phyloP scores from a whole-genome alignment of 768 basidiomycete species.

The Melanogaster broomeanus region DNA sequence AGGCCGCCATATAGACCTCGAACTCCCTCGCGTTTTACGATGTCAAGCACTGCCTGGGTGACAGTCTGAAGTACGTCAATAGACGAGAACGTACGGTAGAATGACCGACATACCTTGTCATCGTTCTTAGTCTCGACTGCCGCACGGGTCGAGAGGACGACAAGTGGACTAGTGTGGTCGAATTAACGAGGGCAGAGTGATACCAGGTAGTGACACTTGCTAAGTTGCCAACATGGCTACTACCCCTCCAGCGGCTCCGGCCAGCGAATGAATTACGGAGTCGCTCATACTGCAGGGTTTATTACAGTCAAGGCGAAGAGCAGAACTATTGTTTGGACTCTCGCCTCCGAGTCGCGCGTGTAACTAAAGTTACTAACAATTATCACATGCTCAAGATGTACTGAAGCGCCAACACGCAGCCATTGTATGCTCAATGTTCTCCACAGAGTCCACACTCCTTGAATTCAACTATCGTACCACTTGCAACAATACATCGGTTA shows the following conservation, averaged over 20 bases:
- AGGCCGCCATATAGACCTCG: constrained; percentile 87
- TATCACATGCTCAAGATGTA: constrained; percentile 18
- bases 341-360: neutral
- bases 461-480: neutral
- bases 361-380: neutral
- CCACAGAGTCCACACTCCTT: too few relatives aligned
- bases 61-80: constrained; percentile 47
- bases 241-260: constrained; percentile 90
- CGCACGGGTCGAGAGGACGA: constrained; percentile 90
- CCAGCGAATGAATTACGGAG: constrained; percentile 81
- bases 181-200: constrained; percentile 1
- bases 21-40: constrained; percentile 83
- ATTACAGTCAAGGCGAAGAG: too few relatives aligned
- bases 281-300: constrained; percentile 53
- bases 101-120: constrained; percentile 54
- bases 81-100: neutral
- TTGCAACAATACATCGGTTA: neutral
- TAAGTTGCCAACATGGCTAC: constrained; percentile 89
- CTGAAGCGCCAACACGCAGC: too few relatives aligned
- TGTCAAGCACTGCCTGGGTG: constrained; percentile 68
- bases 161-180: constrained; percentile 65
- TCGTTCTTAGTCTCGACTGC: constrained; percentile 86
- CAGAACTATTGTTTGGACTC: neutral
- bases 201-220: constrained; percentile 42
- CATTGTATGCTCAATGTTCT: too few relatives aligned